Evolutionary conservation across 2,329 filamentous ascomycete species (phyloP).

Genomic region (Chrysosporium queenslandicum): DNA sequence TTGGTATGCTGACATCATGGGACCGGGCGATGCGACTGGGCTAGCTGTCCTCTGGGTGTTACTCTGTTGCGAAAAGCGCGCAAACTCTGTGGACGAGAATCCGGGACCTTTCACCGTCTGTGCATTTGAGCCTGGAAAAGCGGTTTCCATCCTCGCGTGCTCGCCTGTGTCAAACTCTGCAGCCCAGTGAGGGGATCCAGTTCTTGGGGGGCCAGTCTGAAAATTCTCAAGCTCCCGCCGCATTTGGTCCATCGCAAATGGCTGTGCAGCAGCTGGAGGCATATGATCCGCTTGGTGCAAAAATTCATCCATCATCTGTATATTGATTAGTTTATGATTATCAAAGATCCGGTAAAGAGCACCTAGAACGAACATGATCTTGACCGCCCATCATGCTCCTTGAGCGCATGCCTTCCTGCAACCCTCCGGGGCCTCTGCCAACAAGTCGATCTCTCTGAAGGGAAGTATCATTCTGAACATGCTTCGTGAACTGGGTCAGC

Average conservation of each 20-base stretch:
- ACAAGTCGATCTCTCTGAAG: slow-evolving; percentile 83
- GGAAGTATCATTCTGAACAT: slow-evolving; percentile 91
- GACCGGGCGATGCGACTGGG: slow-evolving; percentile 46
- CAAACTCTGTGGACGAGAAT: slow-evolving; percentile 78
- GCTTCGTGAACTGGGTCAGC: slow-evolving; percentile 93
- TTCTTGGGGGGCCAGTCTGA: slow-evolving; percentile 41
- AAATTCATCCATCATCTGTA: slow-evolving; percentile 85
- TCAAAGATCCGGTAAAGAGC: background rate
- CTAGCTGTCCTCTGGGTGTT: slow-evolving; percentile 50
- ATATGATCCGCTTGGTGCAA: slow-evolving; percentile 64
- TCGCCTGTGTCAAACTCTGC: slow-evolving; percentile 53
- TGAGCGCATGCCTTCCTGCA: slow-evolving; percentile 69
- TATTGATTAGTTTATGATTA: background rate
- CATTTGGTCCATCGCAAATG: slow-evolving; percentile 59
- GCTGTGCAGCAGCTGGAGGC: slow-evolving; percentile 44
- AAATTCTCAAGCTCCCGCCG: slow-evolving; percentile 50
- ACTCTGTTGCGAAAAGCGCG: slow-evolving; percentile 67
- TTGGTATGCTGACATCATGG: slow-evolving; percentile 40
- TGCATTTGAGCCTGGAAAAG: slow-evolving; percentile 48
- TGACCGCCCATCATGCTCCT: slow-evolving; percentile 58
- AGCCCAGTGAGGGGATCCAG: slow-evolving; percentile 51
- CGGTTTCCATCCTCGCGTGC: slow-evolving; percentile 61
- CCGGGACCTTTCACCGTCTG: slow-evolving; percentile 42
- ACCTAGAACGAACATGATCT: slow-evolving; percentile 50
- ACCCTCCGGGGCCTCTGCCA: slow-evolving; percentile 59